These are phyloP conservation scores for Aureobasidium subglaciale DNA, from an alignment of 2,329 filamentous ascomycete genomes.

Conservation along the genomic window DNA sequence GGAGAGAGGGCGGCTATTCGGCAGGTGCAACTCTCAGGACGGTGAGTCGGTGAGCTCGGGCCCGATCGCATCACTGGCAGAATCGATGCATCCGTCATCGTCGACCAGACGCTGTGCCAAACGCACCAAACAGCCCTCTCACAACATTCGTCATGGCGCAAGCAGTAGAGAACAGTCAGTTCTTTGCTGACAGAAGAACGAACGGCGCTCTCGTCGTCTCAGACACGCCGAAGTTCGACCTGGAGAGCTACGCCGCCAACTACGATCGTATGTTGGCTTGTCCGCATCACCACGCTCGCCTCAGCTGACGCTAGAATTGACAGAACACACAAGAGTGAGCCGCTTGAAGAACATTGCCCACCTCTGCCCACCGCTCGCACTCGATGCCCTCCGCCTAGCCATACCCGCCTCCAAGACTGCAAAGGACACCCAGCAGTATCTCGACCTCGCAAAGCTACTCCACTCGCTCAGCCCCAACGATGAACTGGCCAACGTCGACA, in stretches of 20 bases:
- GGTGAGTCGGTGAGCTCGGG: not conserved
- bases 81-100: not conserved
- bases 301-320: slow-evolving; percentile 53
- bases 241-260: slow-evolving; percentile 84
- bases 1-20: not conserved
- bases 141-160: slow-evolving; percentile 15
- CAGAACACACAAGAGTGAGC: slow-evolving; percentile 77
- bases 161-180: slow-evolving; percentile 16
- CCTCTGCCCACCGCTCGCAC: slow-evolving; percentile 65
- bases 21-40: not conserved
- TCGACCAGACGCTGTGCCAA: not conserved
- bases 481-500: slow-evolving; percentile 59
- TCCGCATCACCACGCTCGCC: not conserved
- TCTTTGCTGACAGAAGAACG: slow-evolving; percentile 14
- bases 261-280: slow-evolving; percentile 58
- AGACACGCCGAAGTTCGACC: slow-evolving; percentile 52
- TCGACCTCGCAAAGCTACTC: slow-evolving; percentile 60
- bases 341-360: slow-evolving; percentile 76
- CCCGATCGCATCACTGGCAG: not conserved
- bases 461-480: slow-evolving; percentile 58
- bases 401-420: slow-evolving; percentile 68
- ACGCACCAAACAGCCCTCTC: not conserved
- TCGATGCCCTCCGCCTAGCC: slow-evolving; percentile 75
- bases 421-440: slow-evolving; percentile 66
- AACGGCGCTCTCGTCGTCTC: slow-evolving; percentile 14